Percentiles rank a stretch among this genome's conserved stretches.
Conservation (phyloP, 1,139 yeast genomes). For the Yamadazyma songkhlaensis region DNA sequence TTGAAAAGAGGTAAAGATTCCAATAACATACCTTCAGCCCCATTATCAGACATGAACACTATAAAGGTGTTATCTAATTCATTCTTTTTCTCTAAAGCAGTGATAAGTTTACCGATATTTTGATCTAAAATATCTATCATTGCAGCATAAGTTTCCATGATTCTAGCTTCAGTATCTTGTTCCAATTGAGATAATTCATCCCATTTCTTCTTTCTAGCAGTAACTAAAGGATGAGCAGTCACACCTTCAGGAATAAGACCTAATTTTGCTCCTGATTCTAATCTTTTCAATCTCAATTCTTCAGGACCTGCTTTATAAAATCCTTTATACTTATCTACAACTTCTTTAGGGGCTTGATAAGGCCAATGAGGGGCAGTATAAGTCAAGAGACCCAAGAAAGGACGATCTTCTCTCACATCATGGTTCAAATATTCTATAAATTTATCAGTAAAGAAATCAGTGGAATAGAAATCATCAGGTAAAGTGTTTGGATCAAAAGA, state of each 20-base stretch:
- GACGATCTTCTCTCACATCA: conserved; percentile 32
- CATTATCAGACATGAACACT: conserved; percentile 59
- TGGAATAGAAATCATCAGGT: conserved; percentile 49
- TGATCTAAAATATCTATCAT: conserved; percentile 56
- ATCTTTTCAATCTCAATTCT: conserved; percentile 35
- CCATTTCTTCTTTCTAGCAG: conserved; percentile 40
- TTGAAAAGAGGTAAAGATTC: conserved; percentile 49
- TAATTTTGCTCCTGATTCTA: conserved; percentile 35
- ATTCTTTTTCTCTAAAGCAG: conserved; percentile 32
- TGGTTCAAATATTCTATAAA: conserved; percentile 35
- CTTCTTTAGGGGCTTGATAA: conserved; percentile 50
- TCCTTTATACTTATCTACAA: conserved; percentile 47
- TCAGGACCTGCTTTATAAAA: conserved; percentile 50
- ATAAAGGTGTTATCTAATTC: conserved; percentile 52
- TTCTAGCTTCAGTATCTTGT: conserved; percentile 32
- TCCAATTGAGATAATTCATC: conserved; percentile 34
- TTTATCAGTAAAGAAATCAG: conserved; percentile 44
- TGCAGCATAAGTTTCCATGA: conserved; percentile 58
- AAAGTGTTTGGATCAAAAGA: conserved; percentile 31
- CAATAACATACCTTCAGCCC: conserved; percentile 58
- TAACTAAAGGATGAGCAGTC: conserved; percentile 45
- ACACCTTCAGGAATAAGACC: conserved; percentile 45
- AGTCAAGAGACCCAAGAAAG: conserved; percentile 52
- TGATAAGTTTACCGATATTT: conserved; percentile 46
- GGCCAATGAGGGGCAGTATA: conserved; percentile 68